These are phyloP conservation scores for Spizellomyces sp. DNA, from an alignment of 192 early-diverging fungal species.

Conservation along the genomic window DNA sequence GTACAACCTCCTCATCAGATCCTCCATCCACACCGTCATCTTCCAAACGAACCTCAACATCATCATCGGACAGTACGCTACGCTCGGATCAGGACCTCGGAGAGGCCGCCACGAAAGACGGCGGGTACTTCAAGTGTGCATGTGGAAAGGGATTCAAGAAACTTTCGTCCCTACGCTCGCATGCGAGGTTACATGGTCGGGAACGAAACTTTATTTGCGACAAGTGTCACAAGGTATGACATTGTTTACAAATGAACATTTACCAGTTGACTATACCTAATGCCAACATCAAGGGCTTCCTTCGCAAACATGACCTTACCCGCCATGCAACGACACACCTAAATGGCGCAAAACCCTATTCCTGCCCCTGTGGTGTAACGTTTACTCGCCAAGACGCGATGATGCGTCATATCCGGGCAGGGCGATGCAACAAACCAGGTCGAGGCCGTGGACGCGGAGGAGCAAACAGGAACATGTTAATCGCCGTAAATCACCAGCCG, in stretches of 20 bases:
- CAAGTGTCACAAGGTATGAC: conserved; percentile 19
- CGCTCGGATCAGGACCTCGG: neutral
- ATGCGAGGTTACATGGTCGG: conserved; percentile 30
- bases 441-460: conserved; percentile 1
- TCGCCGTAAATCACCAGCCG: neutral
- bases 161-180: conserved; percentile 27
- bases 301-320: conserved; percentile 38
- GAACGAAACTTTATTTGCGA: conserved; percentile 30
- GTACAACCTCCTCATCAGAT: neutral
- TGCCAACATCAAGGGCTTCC: conserved; percentile 6
- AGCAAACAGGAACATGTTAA: neutral
- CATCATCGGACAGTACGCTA: neutral
- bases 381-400: conserved; percentile 41
- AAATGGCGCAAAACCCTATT: conserved; percentile 29
- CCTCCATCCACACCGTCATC: neutral
- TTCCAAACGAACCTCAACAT: neutral
- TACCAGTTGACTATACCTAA: neutral
- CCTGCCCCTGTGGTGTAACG: conserved; percentile 29
- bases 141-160: conserved; percentile 30
- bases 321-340: conserved; percentile 33
- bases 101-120: neutral
- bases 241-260: neutral
- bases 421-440: conserved; percentile 1
- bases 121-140: conserved; percentile 25
- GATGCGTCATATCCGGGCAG: conserved; percentile 30